Evolutionary conservation across 2,329 filamentous ascomycete species (phyloP).

Genomic region (Clonostachys byssicola): DNA sequence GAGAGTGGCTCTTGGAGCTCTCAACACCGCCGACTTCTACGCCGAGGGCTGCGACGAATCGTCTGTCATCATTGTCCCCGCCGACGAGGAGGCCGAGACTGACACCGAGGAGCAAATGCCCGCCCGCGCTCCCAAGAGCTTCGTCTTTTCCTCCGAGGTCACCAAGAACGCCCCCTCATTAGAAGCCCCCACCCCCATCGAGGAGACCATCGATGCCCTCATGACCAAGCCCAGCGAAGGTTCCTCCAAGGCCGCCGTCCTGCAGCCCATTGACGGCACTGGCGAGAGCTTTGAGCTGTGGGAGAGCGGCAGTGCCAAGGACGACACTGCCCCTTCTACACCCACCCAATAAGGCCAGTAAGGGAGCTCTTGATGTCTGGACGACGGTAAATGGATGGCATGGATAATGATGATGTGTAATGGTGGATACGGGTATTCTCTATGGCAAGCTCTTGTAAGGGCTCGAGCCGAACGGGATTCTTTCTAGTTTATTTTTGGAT

Average conservation of each 20-base stretch:
- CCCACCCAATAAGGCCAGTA: no score
- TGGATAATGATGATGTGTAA: slow-evolving; percentile 1
- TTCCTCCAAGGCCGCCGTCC: slow-evolving; percentile 37
- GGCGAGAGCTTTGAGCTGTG: slow-evolving; percentile 63
- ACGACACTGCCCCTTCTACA: slow-evolving; percentile 28
- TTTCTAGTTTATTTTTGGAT: neutral
- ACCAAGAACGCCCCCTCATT: slow-evolving; percentile 2
- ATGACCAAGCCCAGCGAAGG: slow-evolving; percentile 27
- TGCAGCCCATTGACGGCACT: slow-evolving; percentile 53
- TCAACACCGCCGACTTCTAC: slow-evolving; percentile 65
- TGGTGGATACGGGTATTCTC: slow-evolving; percentile 1
- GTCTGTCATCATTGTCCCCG: slow-evolving; percentile 58
- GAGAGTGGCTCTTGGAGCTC: slow-evolving; percentile 62
- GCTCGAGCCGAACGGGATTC: neutral
- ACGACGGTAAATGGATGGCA: slow-evolving; percentile 1
- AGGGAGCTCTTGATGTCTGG: neutral
- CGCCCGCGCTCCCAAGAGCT: slow-evolving; percentile 6
- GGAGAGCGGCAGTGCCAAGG: slow-evolving; percentile 65
- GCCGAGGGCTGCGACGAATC: slow-evolving; percentile 60
- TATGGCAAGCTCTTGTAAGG: neutral
- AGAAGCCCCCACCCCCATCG: slow-evolving; percentile 10
- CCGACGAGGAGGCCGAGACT: slow-evolving; percentile 40
- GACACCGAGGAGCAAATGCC: slow-evolving; percentile 1
- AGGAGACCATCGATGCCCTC: slow-evolving; percentile 25
- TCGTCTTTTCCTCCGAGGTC: slow-evolving; percentile 9